Evolutionary conservation across 805 yeast genomes (phyloP).

Genomic region (Starmerella asiatica): DNA sequence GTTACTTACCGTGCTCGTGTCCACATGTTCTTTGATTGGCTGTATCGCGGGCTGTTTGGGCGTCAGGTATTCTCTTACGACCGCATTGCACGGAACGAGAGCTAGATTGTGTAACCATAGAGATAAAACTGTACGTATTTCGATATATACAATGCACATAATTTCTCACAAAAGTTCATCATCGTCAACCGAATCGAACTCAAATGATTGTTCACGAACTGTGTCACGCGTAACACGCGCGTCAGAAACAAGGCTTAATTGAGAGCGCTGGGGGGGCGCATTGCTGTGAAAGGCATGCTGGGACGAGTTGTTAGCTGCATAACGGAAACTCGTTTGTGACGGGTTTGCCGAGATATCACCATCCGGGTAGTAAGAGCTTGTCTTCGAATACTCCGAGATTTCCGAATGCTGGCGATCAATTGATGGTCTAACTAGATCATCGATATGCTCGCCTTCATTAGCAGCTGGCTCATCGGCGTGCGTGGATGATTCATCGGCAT

Average conservation of each 20-base stretch:
- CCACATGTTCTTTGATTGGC: slow-evolving; percentile 52
- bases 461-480: too few species aligned
- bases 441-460: too few species aligned
- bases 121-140: background rate
- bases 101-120: background rate
- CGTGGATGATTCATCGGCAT: too few species aligned
- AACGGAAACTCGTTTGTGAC: slow-evolving; percentile 8
- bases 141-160: background rate
- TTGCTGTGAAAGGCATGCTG: slow-evolving; percentile 1
- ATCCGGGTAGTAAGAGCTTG: slow-evolving; percentile 15
- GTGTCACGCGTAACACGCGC: background rate
- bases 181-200: slow-evolving; percentile 1
- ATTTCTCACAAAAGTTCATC: slow-evolving; percentile 1
- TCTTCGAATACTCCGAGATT: slow-evolving; percentile 10
- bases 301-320: background rate
- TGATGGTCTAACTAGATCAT: too few species aligned
- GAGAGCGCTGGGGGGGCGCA: background rate
- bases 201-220: slow-evolving; percentile 1
- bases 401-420: slow-evolving; percentile 7
- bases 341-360: slow-evolving; percentile 12
- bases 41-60: slow-evolving; percentile 37
- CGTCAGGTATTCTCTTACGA: slow-evolving; percentile 25
- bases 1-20: slow-evolving; percentile 53
- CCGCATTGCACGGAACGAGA: slow-evolving; percentile 11
- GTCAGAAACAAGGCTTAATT: background rate